Evolutionary conservation across 768 basidiomycete species (phyloP).

Genomic region (Rhizopogon vesiculosus): DNA sequence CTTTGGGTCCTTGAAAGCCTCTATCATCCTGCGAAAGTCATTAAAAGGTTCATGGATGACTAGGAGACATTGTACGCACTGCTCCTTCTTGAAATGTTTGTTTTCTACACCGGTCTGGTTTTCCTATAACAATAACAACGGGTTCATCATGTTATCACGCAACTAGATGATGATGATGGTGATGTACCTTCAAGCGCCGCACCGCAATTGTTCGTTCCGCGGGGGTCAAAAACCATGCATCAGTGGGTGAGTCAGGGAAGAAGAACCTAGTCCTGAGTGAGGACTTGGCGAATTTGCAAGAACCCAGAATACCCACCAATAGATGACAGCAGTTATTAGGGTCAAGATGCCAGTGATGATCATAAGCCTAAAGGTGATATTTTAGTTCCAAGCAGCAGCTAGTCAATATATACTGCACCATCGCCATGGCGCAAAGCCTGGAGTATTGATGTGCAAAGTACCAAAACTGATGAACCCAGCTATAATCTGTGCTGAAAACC

Average conservation of each 20-base stretch:
- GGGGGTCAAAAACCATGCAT: conserved; percentile 66
- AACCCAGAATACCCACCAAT: conserved; percentile 41
- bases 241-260: conserved; percentile 74
- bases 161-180: background rate
- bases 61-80: conserved; percentile 40
- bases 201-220: conserved; percentile 61
- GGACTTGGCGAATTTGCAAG: background rate
- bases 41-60: too few relatives aligned
- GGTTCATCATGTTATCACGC: background rate
- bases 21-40: conserved; percentile 47
- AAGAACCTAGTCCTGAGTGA: conserved; percentile 40
- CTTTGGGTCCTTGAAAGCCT: conserved; percentile 64
- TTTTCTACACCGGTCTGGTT: conserved; percentile 84
- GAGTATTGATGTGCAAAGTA: conserved; percentile 53
- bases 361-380: conserved; percentile 47
- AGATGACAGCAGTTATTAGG: conserved; percentile 42
- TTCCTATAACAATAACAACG: conserved; percentile 29
- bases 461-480: conserved; percentile 69
- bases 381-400: conserved; percentile 1
- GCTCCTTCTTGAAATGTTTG: conserved; percentile 75
- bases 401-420: conserved; percentile 35
- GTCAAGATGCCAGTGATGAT: conserved; percentile 63
- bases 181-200: conserved; percentile 52
- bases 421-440: conserved; percentile 65
- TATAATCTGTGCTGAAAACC: conserved; percentile 56